Conservation (phyloP, 2,329 filamentous ascomycete genomes). For the Lasiodiplodia sp. region DNA sequence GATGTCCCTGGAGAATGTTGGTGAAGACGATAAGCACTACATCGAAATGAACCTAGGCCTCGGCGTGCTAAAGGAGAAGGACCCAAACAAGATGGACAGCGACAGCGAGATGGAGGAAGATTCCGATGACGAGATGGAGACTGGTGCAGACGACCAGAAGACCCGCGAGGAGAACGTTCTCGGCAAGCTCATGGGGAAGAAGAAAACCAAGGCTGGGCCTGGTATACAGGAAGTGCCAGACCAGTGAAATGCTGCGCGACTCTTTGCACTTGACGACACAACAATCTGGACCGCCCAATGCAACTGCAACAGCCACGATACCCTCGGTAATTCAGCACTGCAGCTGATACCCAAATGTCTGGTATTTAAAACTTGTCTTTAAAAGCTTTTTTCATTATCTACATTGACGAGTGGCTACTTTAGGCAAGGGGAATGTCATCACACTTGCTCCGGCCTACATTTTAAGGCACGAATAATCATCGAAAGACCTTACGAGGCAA, state of each 20-base stretch:
- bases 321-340: neutral
- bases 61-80: slow-evolving; percentile 53
- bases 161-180: slow-evolving; percentile 42
- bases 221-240: slow-evolving; percentile 44
- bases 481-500: neutral
- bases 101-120: slow-evolving; percentile 37
- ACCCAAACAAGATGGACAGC: slow-evolving; percentile 37
- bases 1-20: slow-evolving; percentile 45
- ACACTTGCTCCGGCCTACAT: neutral
- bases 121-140: slow-evolving; percentile 27
- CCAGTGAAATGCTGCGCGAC: slow-evolving; percentile 15
- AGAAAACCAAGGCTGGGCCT: slow-evolving; percentile 34
- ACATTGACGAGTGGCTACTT: neutral
- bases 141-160: slow-evolving; percentile 22
- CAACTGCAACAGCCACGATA: neutral
- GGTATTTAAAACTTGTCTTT: neutral
- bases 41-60: slow-evolving; percentile 57
- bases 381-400: neutral
- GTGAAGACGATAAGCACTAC: slow-evolving; percentile 43
- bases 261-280: neutral
- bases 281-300: neutral
- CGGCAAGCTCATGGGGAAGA: slow-evolving; percentile 47
- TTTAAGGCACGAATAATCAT: neutral
- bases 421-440: neutral
- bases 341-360: neutral